A percentile compares a stretch with the other conserved stretches of the same genome.
These are phyloP conservation scores for Ampelocalamus luodianensis DNA, from an alignment of 176 grass and related monocot species.

Conservation along the genomic window DNA sequence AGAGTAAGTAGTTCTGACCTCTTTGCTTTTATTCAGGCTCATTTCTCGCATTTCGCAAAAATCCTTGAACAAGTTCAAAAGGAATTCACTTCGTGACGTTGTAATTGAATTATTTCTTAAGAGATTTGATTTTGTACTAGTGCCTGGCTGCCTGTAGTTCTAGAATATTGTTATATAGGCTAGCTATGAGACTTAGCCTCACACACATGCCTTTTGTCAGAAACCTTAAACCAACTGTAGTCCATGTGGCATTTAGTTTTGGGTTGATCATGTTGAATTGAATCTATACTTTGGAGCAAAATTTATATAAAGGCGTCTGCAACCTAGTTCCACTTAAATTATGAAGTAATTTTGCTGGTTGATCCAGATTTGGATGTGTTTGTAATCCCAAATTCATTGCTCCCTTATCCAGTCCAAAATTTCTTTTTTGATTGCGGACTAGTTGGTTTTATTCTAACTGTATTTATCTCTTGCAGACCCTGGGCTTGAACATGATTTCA, in stretches of 20 bases:
- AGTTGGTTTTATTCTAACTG: constrained; percentile 29
- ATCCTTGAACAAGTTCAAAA: not conserved
- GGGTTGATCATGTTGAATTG: not conserved
- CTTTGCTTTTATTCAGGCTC: not conserved
- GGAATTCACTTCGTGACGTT: not conserved
- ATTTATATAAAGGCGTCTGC: not conserved
- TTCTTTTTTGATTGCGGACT: constrained; percentile 17
- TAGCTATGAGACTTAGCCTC: constrained; percentile 2
- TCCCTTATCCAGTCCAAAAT: not conserved
- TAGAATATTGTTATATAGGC: not conserved
- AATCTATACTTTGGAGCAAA: not conserved
- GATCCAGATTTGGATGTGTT: not conserved
- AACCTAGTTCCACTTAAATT: constrained; percentile 2
- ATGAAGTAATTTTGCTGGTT: constrained; percentile 19
- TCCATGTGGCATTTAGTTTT: not conserved
- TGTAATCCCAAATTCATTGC: constrained; percentile 4
- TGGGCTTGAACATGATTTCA: constrained; percentile 40
- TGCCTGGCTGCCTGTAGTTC: not conserved
- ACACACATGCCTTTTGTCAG: not conserved
- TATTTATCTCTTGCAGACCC: constrained; percentile 47
- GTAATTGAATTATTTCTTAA: constrained; percentile 1
- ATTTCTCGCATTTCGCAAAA: not conserved
- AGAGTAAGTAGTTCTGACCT: constrained; percentile 43
- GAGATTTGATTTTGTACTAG: constrained; percentile 4
- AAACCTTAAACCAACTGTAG: not conserved